Base-by-base conservation (phyloP, 805 yeast genomes). In the Wickerhamomyces canadensis region DNA sequence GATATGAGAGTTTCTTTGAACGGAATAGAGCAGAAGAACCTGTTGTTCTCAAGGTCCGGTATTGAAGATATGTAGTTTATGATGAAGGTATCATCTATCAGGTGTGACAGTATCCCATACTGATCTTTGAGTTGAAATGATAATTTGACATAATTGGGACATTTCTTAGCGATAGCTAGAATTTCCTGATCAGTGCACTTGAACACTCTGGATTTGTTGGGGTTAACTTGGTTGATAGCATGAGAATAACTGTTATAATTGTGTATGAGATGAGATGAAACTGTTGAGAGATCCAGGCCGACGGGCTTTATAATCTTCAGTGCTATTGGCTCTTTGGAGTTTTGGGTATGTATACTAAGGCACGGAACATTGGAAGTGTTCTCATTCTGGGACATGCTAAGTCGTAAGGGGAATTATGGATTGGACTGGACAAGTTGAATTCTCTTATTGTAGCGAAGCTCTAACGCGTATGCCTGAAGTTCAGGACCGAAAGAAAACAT, bases 51-150 rank as follows among this genome's bases (percentile, higher is more conserved):
- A 3, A n/a, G 19, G 15, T 35, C 40, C 8, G 31, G 25, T 27
- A 14, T 25, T 12, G 45, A 37, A 7, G 80, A 60, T 13, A 74
- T 27, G 41, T 78, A 62, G 58, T 80, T 80, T 33, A 79, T 60
- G 24, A 80, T 58, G 33, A 34, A 42, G 5, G 19, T 15, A 13
- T 37, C 29, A 3, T 32, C 29, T 16, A 25, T 25, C 2, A 46
- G 11, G n/a, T 35, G 37, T 7, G 48, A 31, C 3, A 46, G n/a
- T 9, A 46, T 27, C 1, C 43, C 55, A 22, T 35, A 41, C 13
- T 50, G 52, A 32, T 46, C 49, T 26, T 43, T 52, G n/a, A 34
- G 33, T 31, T 52, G 44, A 15, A 44, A 32, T 0, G 51, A 38
- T 13, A 52, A 22, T 21, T 43, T 47, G 11, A 45, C 51, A 15